A percentile compares a stretch with the other conserved stretches of the same genome.
phyloP scores from a whole-genome alignment of 2,329 filamentous ascomycete genomes.

The Annulohypoxylon truncatum region DNA sequence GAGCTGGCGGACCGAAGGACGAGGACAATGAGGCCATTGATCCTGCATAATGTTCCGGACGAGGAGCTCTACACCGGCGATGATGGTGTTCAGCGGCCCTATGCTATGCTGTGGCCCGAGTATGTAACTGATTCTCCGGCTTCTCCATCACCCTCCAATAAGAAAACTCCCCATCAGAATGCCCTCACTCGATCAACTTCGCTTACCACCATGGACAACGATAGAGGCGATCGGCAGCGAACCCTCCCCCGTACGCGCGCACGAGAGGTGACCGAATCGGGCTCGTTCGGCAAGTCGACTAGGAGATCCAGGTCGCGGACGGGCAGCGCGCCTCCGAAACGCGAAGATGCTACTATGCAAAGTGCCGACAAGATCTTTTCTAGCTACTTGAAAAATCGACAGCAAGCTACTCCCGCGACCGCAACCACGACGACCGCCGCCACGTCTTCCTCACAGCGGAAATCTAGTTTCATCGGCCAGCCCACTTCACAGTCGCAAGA shows the following conservation, averaged over 20 bases:
- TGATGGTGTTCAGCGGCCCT: conserved; percentile 73
- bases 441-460: conserved; percentile 46
- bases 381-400: conserved; percentile 65
- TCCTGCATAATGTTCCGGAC: conserved; percentile 75
- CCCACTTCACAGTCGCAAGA: conserved; percentile 52
- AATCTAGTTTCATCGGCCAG: conserved; percentile 53
- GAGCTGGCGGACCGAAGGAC: neutral
- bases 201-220: conserved; percentile 36
- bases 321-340: conserved; percentile 64
- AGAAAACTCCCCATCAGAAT: neutral
- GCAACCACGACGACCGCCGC: conserved; percentile 31
- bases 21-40: conserved; percentile 69
- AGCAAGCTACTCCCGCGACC: conserved; percentile 49
- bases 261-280: conserved; percentile 68
- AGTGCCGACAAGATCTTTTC: conserved; percentile 72
- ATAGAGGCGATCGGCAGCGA: conserved; percentile 65
- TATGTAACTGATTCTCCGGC: conserved; percentile 52
- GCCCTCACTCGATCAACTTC: neutral
- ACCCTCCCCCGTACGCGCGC: conserved; percentile 60
- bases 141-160: neutral
- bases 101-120: conserved; percentile 74
- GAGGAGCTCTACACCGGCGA: conserved; percentile 75
- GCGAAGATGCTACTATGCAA: conserved; percentile 71
- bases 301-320: conserved; percentile 71
- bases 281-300: conserved; percentile 75